Conservation (phyloP, 73 alveolate genomes). For the Blepharisma stoltei region DNA sequence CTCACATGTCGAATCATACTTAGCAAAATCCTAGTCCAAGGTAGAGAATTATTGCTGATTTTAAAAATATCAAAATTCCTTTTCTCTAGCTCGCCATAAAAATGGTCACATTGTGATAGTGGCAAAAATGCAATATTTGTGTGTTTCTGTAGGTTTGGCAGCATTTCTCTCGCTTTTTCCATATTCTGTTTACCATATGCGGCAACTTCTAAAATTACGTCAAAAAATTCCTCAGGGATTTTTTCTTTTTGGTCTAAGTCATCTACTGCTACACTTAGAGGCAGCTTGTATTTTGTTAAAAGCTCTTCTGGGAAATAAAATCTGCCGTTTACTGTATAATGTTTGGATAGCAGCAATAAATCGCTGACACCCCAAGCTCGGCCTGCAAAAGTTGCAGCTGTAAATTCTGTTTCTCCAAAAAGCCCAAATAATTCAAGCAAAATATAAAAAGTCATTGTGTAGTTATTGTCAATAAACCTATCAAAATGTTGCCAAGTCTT, state of each 20-base stretch:
- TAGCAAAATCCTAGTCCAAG: background rate
- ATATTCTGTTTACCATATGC: conserved; percentile 16
- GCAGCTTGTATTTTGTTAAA: background rate
- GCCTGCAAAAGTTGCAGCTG: conserved; percentile 13
- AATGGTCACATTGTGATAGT: background rate
- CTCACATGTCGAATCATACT: background rate
- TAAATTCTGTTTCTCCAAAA: conserved; percentile 11
- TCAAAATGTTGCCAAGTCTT: background rate
- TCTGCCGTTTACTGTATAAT: conserved; percentile 14
- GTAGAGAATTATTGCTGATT: background rate
- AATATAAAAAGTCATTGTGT: conserved; percentile 8
- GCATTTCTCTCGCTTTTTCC: conserved; percentile 22
- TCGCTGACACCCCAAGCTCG: conserved; percentile 26
- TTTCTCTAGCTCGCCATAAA: background rate
- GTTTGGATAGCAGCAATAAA: background rate
- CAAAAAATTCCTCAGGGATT: conserved; percentile 6
- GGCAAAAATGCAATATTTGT: conserved; percentile 1
- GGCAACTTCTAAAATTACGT: conserved; percentile 9
- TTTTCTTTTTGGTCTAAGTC: background rate
- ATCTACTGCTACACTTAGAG: background rate
- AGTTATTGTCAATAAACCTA: conserved; percentile 18
- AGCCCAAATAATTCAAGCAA: background rate
- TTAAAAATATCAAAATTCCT: conserved; percentile 5
- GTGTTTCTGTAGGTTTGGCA: background rate
- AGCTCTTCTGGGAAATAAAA: conserved; percentile 23